Conservation (phyloP, 306 rosid genomes). For the Fagus crenata region DNA sequence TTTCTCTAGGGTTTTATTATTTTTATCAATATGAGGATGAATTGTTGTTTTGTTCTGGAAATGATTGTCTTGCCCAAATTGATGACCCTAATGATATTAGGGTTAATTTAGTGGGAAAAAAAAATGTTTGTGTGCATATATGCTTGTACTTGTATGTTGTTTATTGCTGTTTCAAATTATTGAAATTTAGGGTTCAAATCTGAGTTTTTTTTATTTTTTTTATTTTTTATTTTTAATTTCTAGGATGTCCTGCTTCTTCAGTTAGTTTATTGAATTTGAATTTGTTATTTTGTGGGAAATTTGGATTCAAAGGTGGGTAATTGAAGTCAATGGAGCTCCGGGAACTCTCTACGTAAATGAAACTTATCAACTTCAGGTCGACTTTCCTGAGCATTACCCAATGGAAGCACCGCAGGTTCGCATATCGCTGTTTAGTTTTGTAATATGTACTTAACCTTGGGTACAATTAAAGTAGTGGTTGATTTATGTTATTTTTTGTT, state of each 20-base stretch:
- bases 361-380: constrained; percentile 97
- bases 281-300: constrained; percentile 12
- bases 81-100: background rate
- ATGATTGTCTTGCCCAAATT: background rate
- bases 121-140: background rate
- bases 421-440: background rate
- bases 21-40: background rate
- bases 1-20: constrained; percentile 18
- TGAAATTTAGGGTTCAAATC: background rate
- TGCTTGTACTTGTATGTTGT: background rate
- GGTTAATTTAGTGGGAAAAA: background rate
- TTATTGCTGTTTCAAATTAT: background rate
- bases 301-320: constrained; percentile 77
- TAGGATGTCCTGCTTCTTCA: background rate
- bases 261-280: constrained; percentile 1
- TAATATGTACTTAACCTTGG: constrained; percentile 7
- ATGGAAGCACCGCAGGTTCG: constrained; percentile 99
- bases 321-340: constrained; percentile 97
- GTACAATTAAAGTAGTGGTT: background rate
- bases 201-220: background rate
- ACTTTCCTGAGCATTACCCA: constrained; percentile 98
- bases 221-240: background rate
- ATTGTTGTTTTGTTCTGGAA: background rate
- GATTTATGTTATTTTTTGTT: constrained; percentile 16
- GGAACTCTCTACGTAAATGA: constrained; percentile 92